phyloP scores from a whole-genome alignment of 2,329 filamentous ascomycete species.

The Fusarium circinatum region DNA sequence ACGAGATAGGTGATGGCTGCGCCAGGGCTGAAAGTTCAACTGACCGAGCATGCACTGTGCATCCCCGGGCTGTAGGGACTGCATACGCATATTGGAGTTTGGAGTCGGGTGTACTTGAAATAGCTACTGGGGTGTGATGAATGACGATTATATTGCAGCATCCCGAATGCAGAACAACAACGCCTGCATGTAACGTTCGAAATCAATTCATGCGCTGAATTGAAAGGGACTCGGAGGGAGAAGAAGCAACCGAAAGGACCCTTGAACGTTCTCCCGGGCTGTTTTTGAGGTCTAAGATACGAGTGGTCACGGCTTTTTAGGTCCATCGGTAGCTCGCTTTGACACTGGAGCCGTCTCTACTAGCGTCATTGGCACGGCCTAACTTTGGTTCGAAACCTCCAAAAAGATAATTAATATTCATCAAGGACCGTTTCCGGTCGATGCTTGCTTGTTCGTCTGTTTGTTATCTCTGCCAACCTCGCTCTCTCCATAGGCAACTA shows the following conservation, averaged over 20 bases:
- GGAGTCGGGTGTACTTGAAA: constrained; percentile 17
- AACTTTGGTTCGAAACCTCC: constrained; percentile 20
- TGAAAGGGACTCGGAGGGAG: neutral
- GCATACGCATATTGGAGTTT: neutral
- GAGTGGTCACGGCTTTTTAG: constrained; percentile 27
- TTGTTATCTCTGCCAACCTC: constrained; percentile 6
- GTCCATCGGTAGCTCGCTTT: constrained; percentile 30
- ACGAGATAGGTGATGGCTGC: constrained; percentile 20
- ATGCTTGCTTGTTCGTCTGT: neutral
- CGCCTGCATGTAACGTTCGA: constrained; percentile 22
- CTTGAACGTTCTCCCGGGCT: constrained; percentile 23
- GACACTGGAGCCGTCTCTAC: constrained; percentile 10
- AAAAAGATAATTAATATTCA: constrained; percentile 4
- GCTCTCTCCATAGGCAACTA: neutral
- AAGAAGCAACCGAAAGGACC: neutral
- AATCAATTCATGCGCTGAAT: constrained; percentile 2
- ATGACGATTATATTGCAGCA: constrained; percentile 32
- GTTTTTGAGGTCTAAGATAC: constrained; percentile 31
- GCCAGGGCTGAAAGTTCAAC: constrained; percentile 16
- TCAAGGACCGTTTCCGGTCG: constrained; percentile 32
- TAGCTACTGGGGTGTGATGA: constrained; percentile 17
- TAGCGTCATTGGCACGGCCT: constrained; percentile 18
- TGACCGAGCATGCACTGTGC: constrained; percentile 28
- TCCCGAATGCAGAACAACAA: constrained; percentile 28
- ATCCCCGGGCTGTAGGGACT: constrained; percentile 14